A percentile compares a stretch with the other conserved stretches of the same genome.
Conservation (phyloP, 805 yeast genomes). For the Barnettozyma populi region DNA sequence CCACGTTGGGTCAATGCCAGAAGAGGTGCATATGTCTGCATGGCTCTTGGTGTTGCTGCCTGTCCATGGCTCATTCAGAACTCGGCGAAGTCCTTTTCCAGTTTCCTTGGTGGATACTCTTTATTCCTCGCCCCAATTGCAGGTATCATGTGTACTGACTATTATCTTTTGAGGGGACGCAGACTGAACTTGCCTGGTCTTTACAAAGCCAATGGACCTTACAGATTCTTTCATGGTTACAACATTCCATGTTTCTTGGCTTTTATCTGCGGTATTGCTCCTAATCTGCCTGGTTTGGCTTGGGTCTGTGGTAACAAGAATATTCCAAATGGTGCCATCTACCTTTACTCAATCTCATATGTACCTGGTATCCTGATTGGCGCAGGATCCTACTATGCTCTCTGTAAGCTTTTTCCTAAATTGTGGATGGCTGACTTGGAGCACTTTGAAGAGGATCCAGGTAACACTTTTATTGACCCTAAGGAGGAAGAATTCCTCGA, state of each 20-base stretch:
- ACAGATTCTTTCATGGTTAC: slow-evolving; percentile 60
- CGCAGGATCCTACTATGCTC: slow-evolving; percentile 39
- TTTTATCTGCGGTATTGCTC: slow-evolving; percentile 35
- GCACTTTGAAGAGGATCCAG: slow-evolving; percentile 17
- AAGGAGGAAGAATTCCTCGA: slow-evolving; percentile 10
- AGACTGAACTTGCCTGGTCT: slow-evolving; percentile 55
- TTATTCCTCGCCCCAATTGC: slow-evolving; percentile 76
- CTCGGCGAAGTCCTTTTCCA: slow-evolving; percentile 63
- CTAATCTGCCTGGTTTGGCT: slow-evolving; percentile 34
- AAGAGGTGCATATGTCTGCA: slow-evolving; percentile 64
- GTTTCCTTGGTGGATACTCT: slow-evolving; percentile 71
- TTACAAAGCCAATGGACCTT: slow-evolving; percentile 40
- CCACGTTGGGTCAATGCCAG: slow-evolving; percentile 55
- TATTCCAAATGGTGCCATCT: slow-evolving; percentile 71
- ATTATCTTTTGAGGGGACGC: slow-evolving; percentile 68
- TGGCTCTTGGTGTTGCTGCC: slow-evolving; percentile 56
- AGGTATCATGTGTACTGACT: slow-evolving; percentile 55
- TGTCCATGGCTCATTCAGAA: slow-evolving; percentile 66
- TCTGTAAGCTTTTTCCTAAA: slow-evolving; percentile 41
- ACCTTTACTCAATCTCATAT: slow-evolving; percentile 44
- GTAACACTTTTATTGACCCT: slow-evolving; percentile 17
- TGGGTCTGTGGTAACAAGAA: slow-evolving; percentile 53
- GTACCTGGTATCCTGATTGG: slow-evolving; percentile 59
- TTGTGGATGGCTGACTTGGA: slow-evolving; percentile 23
- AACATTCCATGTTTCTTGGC: slow-evolving; percentile 81